Base-by-base conservation (phyloP, 306 rosid genomes). In the Oemleria cerasiformis region DNA sequence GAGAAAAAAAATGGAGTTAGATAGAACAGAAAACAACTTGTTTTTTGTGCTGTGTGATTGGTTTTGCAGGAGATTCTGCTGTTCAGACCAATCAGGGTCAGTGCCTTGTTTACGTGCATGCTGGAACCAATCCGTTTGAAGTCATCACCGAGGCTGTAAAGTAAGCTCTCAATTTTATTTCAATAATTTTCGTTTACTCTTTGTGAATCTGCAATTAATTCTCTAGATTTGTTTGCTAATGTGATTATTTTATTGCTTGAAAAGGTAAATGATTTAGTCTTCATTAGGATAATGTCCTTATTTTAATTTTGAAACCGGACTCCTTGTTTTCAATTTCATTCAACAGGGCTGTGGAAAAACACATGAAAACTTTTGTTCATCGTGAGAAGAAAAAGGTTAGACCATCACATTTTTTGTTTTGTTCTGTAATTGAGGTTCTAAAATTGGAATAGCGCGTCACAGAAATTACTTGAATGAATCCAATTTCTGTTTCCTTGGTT, bases 71-170 rank as follows among this genome's bases (percentile, higher is more conserved):
- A 59, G 99, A 94, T 71, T 73, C 12, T 65, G 80, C 76, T 71
- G 88, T 94, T 76, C 92, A 80, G 88, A 94, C 97, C 59, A 79
- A 80, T 74, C 97, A 94, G 85, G 99, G 97, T 60, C 90, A 83
- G 83, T 82, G 82, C 84, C 76, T 91, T 40, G 85, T 94, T 17
- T 95, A 89, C 85, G 77, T 95, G 88, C 99, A 95, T 82, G 92
- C 96, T 77, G 99, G 99, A 70, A 86, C 92, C 19, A 83, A 91
- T 79, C 97, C 99, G 54, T 95, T 91, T 84, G 97, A 88, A 84
- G 97, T 89, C 69, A 86, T 91, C 83, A 85, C 70, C 72, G 91
- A 95, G 68, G 90, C 96, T 64, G 92, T 91, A 55, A 89, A 87
- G 99, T 91, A 82, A 83, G 97, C 42, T 72, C 62, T 68, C 11